Conservation (phyloP, 176 grass and related monocot genomes). For the Guadua angustifolia region DNA sequence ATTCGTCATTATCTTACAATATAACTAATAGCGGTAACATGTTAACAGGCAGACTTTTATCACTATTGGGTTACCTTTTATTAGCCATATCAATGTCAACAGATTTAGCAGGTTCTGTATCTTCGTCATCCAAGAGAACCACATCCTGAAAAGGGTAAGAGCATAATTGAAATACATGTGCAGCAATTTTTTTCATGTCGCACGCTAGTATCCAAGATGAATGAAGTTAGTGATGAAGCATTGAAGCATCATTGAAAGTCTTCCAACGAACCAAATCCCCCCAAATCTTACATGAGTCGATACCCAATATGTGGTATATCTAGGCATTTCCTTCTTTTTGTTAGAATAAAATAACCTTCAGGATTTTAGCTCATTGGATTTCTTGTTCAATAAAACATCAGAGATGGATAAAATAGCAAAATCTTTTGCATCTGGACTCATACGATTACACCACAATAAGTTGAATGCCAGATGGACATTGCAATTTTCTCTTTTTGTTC, state of each 20-base stretch:
- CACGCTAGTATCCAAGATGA: conserved; percentile 16
- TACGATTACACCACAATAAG: neutral
- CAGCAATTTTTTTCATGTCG: conserved; percentile 6
- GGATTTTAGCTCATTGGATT: neutral
- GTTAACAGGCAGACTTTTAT: neutral
- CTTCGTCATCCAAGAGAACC: conserved; percentile 64
- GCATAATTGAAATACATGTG: neutral
- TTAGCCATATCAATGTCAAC: conserved; percentile 37
- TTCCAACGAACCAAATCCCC: conserved; percentile 20
- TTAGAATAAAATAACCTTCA: neutral
- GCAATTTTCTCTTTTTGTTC: neutral
- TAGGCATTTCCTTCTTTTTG: neutral
- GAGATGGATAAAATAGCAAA: neutral
- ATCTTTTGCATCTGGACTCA: neutral
- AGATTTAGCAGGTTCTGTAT: conserved; percentile 37
- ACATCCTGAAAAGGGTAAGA: conserved; percentile 46
- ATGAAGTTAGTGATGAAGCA: neutral
- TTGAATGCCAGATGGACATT: neutral
- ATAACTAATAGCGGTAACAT: conserved; percentile 26
- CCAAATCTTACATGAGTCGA: neutral
- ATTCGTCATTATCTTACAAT: conserved; percentile 15
- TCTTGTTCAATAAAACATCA: neutral
- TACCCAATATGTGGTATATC: neutral
- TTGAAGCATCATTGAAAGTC: neutral
- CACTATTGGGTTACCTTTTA: conserved; percentile 43